Evolutionary conservation across 2,329 filamentous ascomycete species (phyloP).

Genomic region (Aspergillus eucalypticola): DNA sequence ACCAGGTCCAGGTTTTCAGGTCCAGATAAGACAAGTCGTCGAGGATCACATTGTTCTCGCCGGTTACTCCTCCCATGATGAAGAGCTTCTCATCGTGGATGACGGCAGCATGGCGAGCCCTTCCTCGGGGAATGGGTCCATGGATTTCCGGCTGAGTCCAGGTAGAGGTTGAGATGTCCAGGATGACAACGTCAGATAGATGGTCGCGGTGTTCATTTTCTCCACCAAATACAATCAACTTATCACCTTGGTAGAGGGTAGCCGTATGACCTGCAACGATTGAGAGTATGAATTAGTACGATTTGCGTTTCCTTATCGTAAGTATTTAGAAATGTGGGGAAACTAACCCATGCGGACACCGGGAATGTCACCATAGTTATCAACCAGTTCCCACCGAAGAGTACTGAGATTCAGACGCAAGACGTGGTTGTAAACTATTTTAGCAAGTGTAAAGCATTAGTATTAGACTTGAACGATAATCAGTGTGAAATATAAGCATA

Average conservation of each 20-base stretch:
- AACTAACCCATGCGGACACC: conserved; percentile 88
- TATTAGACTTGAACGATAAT: conserved; percentile 1
- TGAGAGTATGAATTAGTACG: not conserved
- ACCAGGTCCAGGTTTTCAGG: conserved; percentile 97
- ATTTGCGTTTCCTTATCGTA: not conserved
- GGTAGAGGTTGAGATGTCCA: conserved; percentile 89
- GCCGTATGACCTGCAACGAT: conserved; percentile 76
- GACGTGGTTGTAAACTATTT: conserved; percentile 88
- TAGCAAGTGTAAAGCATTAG: conserved; percentile 8
- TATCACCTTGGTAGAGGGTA: conserved; percentile 88
- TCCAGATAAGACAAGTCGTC: conserved; percentile 97
- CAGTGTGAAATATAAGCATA: not conserved
- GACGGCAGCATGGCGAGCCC: conserved; percentile 89
- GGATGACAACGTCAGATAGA: conserved; percentile 91
- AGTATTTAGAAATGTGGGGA: not conserved
- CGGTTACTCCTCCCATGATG: conserved; percentile 92
- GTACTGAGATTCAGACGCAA: conserved; percentile 82
- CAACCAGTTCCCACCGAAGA: conserved; percentile 91
- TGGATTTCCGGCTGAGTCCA: conserved; percentile 91
- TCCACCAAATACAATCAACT: conserved; percentile 94
- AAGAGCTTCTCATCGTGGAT: conserved; percentile 96
- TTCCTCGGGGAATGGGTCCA: conserved; percentile 81
- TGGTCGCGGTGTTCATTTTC: conserved; percentile 98
- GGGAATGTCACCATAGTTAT: conserved; percentile 98
- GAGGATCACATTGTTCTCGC: conserved; percentile 85